Conservation (phyloP, 768 basidiomycete genomes). For the Thelephora ganbajun region DNA sequence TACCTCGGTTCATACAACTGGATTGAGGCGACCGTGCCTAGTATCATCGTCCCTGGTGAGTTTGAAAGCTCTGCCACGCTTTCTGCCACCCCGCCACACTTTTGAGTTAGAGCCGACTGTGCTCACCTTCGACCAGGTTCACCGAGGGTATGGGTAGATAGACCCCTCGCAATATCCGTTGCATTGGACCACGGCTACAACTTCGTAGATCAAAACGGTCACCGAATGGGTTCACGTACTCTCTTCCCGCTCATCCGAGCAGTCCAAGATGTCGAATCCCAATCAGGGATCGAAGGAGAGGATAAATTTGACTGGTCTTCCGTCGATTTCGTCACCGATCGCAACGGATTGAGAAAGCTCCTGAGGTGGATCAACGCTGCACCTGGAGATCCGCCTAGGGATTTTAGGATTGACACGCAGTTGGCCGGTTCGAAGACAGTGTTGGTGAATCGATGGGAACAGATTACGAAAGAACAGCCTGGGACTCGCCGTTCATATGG, state of each 20-base stretch:
- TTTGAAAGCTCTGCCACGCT: constrained; percentile 6
- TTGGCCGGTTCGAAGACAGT: constrained; percentile 43
- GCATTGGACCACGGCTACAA: constrained; percentile 34
- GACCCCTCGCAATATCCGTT: constrained; percentile 34
- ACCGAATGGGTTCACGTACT: constrained; percentile 22
- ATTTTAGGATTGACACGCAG: constrained; percentile 63
- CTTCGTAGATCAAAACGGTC: constrained; percentile 46
- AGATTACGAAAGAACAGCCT: constrained; percentile 12
- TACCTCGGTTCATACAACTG: constrained; percentile 21
- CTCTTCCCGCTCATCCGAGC: constrained; percentile 47
- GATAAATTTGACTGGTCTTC: constrained; percentile 20
- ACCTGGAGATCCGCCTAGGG: constrained; percentile 17
- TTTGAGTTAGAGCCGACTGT: not conserved
- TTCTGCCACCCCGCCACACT: not conserved
- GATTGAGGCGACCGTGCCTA: constrained; percentile 10
- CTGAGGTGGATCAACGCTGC: constrained; percentile 33
- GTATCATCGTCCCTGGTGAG: constrained; percentile 19
- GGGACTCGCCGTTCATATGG: constrained; percentile 29
- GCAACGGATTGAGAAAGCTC: constrained; percentile 53
- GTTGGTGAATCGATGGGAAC: constrained; percentile 49
- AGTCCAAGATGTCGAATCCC: constrained; percentile 25
- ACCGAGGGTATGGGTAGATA: constrained; percentile 41
- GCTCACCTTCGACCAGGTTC: constrained; percentile 27
- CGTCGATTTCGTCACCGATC: constrained; percentile 41
- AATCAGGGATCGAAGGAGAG: constrained; percentile 12